Evolutionary conservation across 306 rosid species (phyloP), one percentile per base, ranked within the genome.

Genomic region (Pyrus pyrifolia): DNA sequence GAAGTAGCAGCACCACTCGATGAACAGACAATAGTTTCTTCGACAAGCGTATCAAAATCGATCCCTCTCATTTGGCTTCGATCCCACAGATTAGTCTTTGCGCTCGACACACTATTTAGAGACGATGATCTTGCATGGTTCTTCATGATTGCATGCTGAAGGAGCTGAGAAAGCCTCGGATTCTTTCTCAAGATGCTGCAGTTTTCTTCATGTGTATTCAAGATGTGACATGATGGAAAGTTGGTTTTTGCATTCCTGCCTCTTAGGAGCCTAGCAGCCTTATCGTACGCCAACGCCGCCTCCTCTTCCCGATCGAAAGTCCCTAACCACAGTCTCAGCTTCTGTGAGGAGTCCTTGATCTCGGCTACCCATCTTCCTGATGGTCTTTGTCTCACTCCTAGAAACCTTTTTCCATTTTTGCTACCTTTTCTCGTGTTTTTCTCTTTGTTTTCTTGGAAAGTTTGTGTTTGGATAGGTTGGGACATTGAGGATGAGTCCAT

Each of bases 281-380:
- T 84, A 53, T 93, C 98, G 82, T 91, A 93, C 63, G 93, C 91
- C 80, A 86, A 5, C 1, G 98, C 97, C 73, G 98, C 98, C 23
- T 91, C 98, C 81, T 91, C 91, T 64, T 93, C 85, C 79, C 75
- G 68, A 62, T 93, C 97, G 77, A 80, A 93, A 76, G 98, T 93
- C 63, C 98, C 98, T 7, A 93, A 75, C 98, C 98, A 93, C 4
- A 93, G 82, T 86, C 98, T 83, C 72, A 93, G 87, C 80, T 93
- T 93, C 87, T 88, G 97, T 5, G 96, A 85, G 0, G 98, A 87
- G 80, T 85, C 97, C 68, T 93, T 93, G 78, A 93, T 93, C 83
- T 93, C 98, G 15, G 98, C 97, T 38, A 91, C 91, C 98, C 98
- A 93, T 87, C 97, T 89, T 70, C 98, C 98, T 73, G 98, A 93